Conservation (phyloP, 2,329 filamentous ascomycete genomes). For the Celoporthe dispersa region DNA sequence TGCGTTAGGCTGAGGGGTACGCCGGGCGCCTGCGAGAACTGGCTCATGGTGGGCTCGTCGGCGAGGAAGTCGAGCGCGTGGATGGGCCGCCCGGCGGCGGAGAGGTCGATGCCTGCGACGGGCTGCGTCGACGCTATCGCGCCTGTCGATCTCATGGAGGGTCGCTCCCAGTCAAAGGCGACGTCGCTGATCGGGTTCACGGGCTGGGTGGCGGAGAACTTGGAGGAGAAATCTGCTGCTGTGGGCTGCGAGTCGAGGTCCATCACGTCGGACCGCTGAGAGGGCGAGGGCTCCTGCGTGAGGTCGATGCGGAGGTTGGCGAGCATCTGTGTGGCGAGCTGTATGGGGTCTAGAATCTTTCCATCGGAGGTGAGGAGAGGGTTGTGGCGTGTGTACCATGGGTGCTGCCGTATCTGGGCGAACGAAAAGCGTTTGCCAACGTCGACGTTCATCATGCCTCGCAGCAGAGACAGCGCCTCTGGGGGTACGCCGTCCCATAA, state of each 20-base stretch:
- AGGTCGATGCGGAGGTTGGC: constrained; percentile 91
- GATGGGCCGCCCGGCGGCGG: constrained; percentile 42
- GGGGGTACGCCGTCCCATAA: constrained; percentile 81
- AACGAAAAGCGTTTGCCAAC: constrained; percentile 79
- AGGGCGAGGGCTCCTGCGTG: constrained; percentile 64
- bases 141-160: constrained; percentile 56
- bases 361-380: constrained; percentile 75
- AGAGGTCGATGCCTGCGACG: constrained; percentile 41
- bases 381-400: constrained; percentile 90
- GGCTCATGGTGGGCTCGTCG: constrained; percentile 84
- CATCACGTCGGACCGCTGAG: constrained; percentile 61
- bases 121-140: constrained; percentile 57
- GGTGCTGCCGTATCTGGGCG: constrained; percentile 83
- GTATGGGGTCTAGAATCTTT: constrained; percentile 75
- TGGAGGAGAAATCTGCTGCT: constrained; percentile 43
- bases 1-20: constrained; percentile 88
- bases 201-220: constrained; percentile 82
- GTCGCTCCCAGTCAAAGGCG: constrained; percentile 87
- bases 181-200: constrained; percentile 75
- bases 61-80: constrained; percentile 65
- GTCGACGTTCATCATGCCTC: constrained; percentile 91
- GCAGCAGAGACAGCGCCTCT: constrained; percentile 77
- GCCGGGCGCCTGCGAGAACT: constrained; percentile 80
- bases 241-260: constrained; percentile 63
- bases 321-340: constrained; percentile 92